phyloP scores from a whole-genome alignment of 2,329 filamentous ascomycete species.

The Claviceps paspali region DNA sequence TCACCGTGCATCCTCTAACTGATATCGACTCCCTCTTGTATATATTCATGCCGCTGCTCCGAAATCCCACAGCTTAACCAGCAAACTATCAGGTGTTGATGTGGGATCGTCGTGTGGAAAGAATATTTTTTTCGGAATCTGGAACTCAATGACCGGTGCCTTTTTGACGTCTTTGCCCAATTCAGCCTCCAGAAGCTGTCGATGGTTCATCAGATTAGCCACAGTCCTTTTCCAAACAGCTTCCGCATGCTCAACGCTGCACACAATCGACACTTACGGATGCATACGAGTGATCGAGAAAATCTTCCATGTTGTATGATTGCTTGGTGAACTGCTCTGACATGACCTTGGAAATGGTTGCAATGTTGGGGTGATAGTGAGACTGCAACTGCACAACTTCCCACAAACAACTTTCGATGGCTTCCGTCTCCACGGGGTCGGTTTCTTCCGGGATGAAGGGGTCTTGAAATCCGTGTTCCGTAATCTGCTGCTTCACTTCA shows the following conservation, averaged over 20 bases:
- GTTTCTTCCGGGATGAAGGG: slow-evolving; percentile 60
- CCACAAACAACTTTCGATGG: slow-evolving; percentile 90
- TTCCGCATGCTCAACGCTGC: too few relatives aligned
- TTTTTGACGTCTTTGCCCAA: slow-evolving; percentile 73
- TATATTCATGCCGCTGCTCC: slow-evolving; percentile 7
- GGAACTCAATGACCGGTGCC: slow-evolving; percentile 76
- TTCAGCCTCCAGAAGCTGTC: slow-evolving; percentile 68
- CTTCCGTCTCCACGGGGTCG: slow-evolving; percentile 72
- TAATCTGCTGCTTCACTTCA: slow-evolving; percentile 41
- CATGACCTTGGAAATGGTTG: slow-evolving; percentile 83
- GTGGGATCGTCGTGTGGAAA: slow-evolving; percentile 32
- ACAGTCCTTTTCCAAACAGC: neutral
- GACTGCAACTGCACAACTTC: slow-evolving; percentile 81
- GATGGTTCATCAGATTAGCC: neutral
- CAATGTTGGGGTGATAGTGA: slow-evolving; percentile 95
- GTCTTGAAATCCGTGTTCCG: slow-evolving; percentile 48
- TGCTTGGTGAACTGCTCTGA: slow-evolving; percentile 96
- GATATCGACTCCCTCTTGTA: too few relatives aligned
- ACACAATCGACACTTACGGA: too few relatives aligned
- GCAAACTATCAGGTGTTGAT: slow-evolving; percentile 34
- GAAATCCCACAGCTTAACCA: slow-evolving; percentile 50
- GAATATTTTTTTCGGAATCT: slow-evolving; percentile 80
- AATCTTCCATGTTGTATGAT: slow-evolving; percentile 90
- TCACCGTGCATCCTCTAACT: neutral
- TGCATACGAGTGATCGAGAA: slow-evolving; percentile 83